Evolutionary conservation across 768 basidiomycete genomes (phyloP).

Genomic region (Termitomyces sp.): DNA sequence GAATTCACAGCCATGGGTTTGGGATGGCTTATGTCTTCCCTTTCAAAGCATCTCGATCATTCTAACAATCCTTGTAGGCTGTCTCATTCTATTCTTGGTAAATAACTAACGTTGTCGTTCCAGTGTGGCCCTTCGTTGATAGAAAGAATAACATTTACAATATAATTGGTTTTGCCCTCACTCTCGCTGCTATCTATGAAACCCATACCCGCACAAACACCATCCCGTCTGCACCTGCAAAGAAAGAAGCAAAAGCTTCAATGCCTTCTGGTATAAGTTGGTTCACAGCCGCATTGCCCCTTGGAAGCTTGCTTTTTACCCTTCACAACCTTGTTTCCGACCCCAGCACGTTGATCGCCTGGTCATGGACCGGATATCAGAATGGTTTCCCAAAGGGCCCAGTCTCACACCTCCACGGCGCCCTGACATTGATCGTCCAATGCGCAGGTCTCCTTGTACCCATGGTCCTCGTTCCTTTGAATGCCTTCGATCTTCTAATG

Average conservation of each 20-base stretch:
- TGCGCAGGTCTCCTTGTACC: slow-evolving; percentile 47
- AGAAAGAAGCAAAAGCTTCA: neutral
- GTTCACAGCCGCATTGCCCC: slow-evolving; percentile 40
- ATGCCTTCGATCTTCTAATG: slow-evolving; percentile 23
- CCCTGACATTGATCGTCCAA: slow-evolving; percentile 60
- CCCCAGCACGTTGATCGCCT: slow-evolving; percentile 71
- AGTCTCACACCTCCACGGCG: slow-evolving; percentile 63
- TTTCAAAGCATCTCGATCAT: slow-evolving; percentile 74
- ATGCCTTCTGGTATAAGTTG: slow-evolving; percentile 1
- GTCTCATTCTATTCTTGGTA: neutral
- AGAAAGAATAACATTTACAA: slow-evolving; percentile 65
- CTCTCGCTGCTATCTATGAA: slow-evolving; percentile 52
- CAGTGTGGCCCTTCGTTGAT: slow-evolving; percentile 79
- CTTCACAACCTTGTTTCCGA: slow-evolving; percentile 72
- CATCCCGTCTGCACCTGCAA: slow-evolving; percentile 1
- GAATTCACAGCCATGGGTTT: slow-evolving; percentile 47
- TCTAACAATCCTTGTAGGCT: slow-evolving; percentile 70
- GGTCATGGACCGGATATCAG: slow-evolving; percentile 88
- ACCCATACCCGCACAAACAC: slow-evolving; percentile 35
- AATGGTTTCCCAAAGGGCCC: slow-evolving; percentile 59
- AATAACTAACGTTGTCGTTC: slow-evolving; percentile 1
- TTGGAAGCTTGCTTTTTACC: slow-evolving; percentile 66
- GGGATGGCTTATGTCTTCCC: slow-evolving; percentile 59
- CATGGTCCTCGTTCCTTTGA: slow-evolving; percentile 10
- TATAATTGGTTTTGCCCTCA: slow-evolving; percentile 54